These are phyloP conservation scores for Apiospora koreana DNA, from an alignment of 2,329 filamentous ascomycete species.

Conservation along the genomic window DNA sequence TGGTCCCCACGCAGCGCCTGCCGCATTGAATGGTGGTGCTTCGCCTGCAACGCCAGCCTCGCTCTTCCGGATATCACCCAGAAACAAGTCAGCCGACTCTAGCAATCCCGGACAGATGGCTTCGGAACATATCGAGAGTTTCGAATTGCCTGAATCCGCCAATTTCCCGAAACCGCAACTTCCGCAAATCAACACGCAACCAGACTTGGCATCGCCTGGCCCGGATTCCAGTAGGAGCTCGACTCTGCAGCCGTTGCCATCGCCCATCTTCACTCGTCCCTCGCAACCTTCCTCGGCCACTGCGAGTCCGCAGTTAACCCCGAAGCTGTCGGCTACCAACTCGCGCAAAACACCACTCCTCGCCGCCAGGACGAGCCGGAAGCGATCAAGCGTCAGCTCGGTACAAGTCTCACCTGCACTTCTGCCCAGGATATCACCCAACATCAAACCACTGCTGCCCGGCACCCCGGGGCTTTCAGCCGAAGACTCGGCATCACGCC, in stretches of 20 bases:
- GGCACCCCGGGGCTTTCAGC: constrained; percentile 52
- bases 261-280: constrained; percentile 46
- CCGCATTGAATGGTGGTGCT: constrained; percentile 40
- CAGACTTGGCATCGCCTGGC: constrained; percentile 45
- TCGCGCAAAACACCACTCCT: constrained; percentile 56
- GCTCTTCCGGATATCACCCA: constrained; percentile 73
- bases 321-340: constrained; percentile 46
- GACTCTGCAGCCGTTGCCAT: constrained; percentile 48
- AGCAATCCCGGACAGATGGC: constrained; percentile 42
- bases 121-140: constrained; percentile 56
- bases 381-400: constrained; percentile 70
- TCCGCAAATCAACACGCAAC: constrained; percentile 52
- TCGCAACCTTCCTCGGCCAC: constrained; percentile 52
- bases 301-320: constrained; percentile 65
- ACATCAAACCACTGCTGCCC: constrained; percentile 87
- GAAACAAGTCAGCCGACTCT: constrained; percentile 47
- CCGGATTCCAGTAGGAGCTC: constrained; percentile 50
- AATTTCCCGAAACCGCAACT: constrained; percentile 48
- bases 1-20: constrained; percentile 25
- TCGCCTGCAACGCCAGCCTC: constrained; percentile 85
- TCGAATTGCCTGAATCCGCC: constrained; percentile 73
- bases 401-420: constrained; percentile 84
- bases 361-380: constrained; percentile 62
- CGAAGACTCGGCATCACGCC: constrained; percentile 65
- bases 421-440: constrained; percentile 87